Evolutionary conservation across 1,139 yeast genomes (phyloP).

Genomic region (Yamadazyma triangularis): DNA sequence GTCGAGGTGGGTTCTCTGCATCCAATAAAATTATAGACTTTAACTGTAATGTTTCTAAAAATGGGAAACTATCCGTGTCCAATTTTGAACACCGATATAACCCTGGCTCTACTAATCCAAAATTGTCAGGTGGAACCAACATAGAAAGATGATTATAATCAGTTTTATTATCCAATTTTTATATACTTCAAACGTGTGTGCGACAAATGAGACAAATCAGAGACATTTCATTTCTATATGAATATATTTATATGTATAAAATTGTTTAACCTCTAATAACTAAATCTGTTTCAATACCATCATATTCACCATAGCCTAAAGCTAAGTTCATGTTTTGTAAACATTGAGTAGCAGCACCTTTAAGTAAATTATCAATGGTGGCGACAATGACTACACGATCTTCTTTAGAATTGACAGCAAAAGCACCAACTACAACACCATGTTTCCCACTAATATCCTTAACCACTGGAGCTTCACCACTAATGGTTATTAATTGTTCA

Average conservation of each 20-base stretch:
- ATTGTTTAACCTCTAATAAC: conserved; percentile 40
- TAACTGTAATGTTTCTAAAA: conserved; percentile 57
- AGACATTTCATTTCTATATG: too few species aligned
- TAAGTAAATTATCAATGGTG: conserved; percentile 89
- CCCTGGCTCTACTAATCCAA: conserved; percentile 74
- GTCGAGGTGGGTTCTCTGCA: conserved; percentile 67
- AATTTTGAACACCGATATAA: conserved; percentile 55
- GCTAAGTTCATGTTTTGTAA: conserved; percentile 91
- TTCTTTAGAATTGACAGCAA: conserved; percentile 84
- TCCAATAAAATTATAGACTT: conserved; percentile 59
- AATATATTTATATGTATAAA: too few species aligned
- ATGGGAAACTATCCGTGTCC: conserved; percentile 58
- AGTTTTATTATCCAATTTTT: too few species aligned
- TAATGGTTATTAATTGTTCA: conserved; percentile 77
- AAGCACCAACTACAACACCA: conserved; percentile 92
- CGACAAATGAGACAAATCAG: too few species aligned
- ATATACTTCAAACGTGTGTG: too few species aligned
- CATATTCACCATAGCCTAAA: conserved; percentile 87
- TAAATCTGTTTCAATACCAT: conserved; percentile 75
- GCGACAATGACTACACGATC: conserved; percentile 93
- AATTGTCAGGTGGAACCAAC: conserved; percentile 78
- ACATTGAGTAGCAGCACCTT: conserved; percentile 99
- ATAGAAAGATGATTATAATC: too few species aligned
- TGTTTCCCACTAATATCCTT: conserved; percentile 90
- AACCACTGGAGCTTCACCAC: conserved; percentile 90